Evolutionary conservation across 1,284 basidiomycete genomes (phyloP).

Genomic region (Agroathelia rolfsii): DNA sequence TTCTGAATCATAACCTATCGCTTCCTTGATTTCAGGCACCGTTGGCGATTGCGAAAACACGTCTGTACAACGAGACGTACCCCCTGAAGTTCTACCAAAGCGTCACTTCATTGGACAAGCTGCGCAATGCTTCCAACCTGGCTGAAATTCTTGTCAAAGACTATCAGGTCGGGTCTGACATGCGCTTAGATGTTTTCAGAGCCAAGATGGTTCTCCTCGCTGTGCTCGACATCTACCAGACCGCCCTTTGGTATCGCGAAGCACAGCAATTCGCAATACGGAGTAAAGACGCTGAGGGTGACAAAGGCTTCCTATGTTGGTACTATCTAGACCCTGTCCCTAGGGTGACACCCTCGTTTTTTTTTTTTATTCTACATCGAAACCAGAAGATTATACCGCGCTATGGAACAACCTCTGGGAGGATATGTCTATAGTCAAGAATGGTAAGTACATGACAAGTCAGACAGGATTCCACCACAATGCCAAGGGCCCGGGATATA

Average conservation of each 20-base stretch:
- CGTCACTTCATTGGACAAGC: constrained; percentile 57
- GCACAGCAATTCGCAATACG: constrained; percentile 75
- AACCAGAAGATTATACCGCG: constrained; percentile 54
- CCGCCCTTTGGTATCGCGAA: no score
- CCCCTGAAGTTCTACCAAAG: constrained; percentile 73
- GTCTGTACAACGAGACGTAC: constrained; percentile 39
- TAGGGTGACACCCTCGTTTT: constrained; percentile 28
- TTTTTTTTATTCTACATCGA: constrained; percentile 29
- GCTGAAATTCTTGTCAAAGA: constrained; percentile 61
- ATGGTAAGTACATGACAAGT: constrained; percentile 39
- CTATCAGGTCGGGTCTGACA: constrained; percentile 59
- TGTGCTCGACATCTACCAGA: constrained; percentile 75
- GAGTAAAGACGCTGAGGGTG: constrained; percentile 64
- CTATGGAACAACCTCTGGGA: constrained; percentile 68
- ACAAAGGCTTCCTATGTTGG: constrained; percentile 65
- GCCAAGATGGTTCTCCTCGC: constrained; percentile 69
- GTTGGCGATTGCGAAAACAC: constrained; percentile 49
- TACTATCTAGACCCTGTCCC: constrained; percentile 85
- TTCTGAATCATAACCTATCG: background rate
- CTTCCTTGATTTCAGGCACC: constrained; percentile 30
- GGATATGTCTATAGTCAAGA: constrained; percentile 57
- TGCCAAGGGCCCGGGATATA: constrained; percentile 64
- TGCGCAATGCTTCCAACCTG: constrained; percentile 66
- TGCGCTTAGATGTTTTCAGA: constrained; percentile 69
- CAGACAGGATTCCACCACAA: constrained; percentile 64